phyloP scores from a whole-genome alignment of 768 basidiomycete genomes.

The Polyporus arcularius region DNA sequence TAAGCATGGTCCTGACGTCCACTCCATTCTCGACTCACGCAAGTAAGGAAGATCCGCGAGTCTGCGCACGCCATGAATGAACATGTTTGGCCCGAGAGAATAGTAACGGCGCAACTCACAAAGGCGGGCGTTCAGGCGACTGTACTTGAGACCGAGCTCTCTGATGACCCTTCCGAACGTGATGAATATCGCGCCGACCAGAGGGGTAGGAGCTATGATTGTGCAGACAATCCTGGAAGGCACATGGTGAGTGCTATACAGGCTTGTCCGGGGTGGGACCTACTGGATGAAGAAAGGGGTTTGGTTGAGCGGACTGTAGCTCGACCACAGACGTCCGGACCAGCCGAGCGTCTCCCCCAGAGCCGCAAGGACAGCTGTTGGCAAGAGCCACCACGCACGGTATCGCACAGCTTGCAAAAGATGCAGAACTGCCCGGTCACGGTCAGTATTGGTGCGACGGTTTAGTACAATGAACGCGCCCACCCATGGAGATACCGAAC shows the following conservation, averaged over 20 bases:
- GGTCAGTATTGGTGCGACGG: neutral
- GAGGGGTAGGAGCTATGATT: conserved; percentile 58
- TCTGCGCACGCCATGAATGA: conserved; percentile 29
- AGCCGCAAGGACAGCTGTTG: conserved; percentile 33
- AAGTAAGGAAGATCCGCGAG: conserved; percentile 42
- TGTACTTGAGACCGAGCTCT: conserved; percentile 45
- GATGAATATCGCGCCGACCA: conserved; percentile 60
- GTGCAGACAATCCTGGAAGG: conserved; percentile 44
- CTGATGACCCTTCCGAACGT: conserved; percentile 52
- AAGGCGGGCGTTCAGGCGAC: conserved; percentile 41
- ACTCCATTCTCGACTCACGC: conserved; percentile 22
- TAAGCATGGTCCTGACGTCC: neutral
- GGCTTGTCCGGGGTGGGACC: neutral
- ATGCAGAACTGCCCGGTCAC: conserved; percentile 25
- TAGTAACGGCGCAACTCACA: conserved; percentile 34
- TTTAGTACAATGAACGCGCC: neutral
- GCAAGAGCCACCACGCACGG: conserved; percentile 37
- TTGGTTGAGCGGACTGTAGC: conserved; percentile 21
- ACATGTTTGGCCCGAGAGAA: too few species aligned
- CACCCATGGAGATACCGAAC: conserved; percentile 20
- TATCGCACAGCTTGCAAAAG: conserved; percentile 31
- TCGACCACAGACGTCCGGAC: conserved; percentile 38
- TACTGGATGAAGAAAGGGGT: neutral
- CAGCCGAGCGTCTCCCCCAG: conserved; percentile 40
- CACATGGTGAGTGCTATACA: neutral